These are phyloP conservation scores for Yamadazyma phyllophila DNA, from an alignment of 805 yeast species.

Conservation along the genomic window DNA sequence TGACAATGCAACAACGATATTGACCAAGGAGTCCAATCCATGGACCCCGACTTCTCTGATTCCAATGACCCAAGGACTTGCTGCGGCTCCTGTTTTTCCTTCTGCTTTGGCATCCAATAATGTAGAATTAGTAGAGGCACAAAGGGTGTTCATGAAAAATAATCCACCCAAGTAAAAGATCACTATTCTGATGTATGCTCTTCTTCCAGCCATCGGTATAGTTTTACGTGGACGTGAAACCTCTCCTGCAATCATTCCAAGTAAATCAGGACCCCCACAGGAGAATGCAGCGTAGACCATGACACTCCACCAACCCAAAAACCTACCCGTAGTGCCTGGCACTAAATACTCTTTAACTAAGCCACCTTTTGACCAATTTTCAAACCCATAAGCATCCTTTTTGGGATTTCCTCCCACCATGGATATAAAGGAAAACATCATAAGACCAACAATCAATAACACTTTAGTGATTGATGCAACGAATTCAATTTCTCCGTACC, in stretches of 20 bases:
- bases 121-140: constrained; percentile 32
- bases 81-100: constrained; percentile 38
- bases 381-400: constrained; percentile 32
- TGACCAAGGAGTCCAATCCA: constrained; percentile 35
- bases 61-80: constrained; percentile 40
- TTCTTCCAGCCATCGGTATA: constrained; percentile 33
- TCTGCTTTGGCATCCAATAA: constrained; percentile 22
- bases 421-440: constrained; percentile 30
- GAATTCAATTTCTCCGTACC: constrained; percentile 47
- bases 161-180: constrained; percentile 38
- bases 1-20: constrained; percentile 31
- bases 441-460: constrained; percentile 30
- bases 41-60: constrained; percentile 32
- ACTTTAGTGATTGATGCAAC: constrained; percentile 33
- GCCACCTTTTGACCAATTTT: constrained; percentile 35
- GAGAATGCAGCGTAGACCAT: constrained; percentile 34
- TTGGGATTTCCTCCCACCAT: constrained; percentile 42
- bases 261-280: constrained; percentile 37
- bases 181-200: constrained; percentile 33
- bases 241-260: constrained; percentile 39
- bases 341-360: constrained; percentile 26
- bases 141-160: constrained; percentile 34
- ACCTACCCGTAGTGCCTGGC: constrained; percentile 30
- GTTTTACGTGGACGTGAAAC: constrained; percentile 40
- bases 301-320: constrained; percentile 34